Conservation (phyloP, 192 early-diverging fungal genomes). For the Coemansia sp. region DNA sequence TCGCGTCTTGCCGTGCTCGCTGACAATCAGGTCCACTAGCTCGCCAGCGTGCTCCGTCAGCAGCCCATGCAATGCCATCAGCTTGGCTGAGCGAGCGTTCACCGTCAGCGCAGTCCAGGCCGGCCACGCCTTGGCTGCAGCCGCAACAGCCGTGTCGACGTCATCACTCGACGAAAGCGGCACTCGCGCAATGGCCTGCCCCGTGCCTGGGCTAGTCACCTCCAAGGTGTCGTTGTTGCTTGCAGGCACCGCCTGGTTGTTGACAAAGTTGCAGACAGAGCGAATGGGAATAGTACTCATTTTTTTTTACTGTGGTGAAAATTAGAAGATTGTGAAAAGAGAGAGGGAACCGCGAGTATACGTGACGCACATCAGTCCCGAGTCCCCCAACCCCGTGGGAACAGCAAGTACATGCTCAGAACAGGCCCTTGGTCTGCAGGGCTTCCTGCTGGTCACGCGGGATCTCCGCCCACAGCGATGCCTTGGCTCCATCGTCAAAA, state of each 20-base stretch:
- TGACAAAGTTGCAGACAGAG: conserved; percentile 37
- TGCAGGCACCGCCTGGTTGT: conserved; percentile 12
- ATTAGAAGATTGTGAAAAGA: background rate
- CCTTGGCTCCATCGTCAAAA: conserved; percentile 32
- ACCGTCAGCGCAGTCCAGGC: conserved; percentile 63
- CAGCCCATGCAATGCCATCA: conserved; percentile 61
- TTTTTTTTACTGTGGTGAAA: background rate
- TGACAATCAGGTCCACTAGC: conserved; percentile 68
- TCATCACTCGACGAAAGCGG: conserved; percentile 60
- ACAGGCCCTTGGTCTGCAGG: conserved; percentile 37
- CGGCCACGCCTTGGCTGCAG: conserved; percentile 57
- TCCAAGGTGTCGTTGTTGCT: conserved; percentile 25
- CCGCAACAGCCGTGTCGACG: conserved; percentile 60
- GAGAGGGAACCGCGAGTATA: background rate
- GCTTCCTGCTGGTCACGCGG: conserved; percentile 48
- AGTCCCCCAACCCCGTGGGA: background rate
- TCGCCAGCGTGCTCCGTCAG: conserved; percentile 61
- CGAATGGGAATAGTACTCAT: background rate
- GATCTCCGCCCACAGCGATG: conserved; percentile 40
- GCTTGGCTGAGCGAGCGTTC: conserved; percentile 65
- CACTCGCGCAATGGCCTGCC: conserved; percentile 60
- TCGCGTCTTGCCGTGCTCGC: conserved; percentile 79
- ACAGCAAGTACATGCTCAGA: conserved; percentile 3
- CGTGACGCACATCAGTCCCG: background rate
- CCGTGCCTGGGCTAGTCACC: conserved; percentile 66